Conservation (phyloP, 805 yeast species). For the Candida michaelii region DNA sequence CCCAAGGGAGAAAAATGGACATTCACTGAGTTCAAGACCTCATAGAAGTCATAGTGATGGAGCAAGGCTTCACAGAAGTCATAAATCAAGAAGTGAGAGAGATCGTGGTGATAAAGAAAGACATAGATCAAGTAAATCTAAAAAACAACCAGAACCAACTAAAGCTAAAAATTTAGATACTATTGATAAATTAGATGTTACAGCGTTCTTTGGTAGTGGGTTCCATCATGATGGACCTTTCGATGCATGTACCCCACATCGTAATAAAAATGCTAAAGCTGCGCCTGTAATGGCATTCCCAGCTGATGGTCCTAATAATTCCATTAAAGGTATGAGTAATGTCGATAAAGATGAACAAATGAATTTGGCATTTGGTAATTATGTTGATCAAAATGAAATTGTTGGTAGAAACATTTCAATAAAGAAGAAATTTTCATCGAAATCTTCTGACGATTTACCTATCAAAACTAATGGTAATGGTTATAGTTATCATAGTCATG, state of each 20-base stretch:
- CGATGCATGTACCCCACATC: constrained; percentile 96
- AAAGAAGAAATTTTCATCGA: constrained; percentile 13
- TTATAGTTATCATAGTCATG: constrained; percentile 6
- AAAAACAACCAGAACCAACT: constrained; percentile 42
- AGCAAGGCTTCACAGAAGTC: constrained; percentile 12
- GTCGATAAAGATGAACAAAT: constrained; percentile 51
- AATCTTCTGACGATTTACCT: constrained; percentile 14
- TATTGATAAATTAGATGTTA: constrained; percentile 92
- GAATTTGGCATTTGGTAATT: constrained; percentile 75
- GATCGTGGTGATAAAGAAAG: constrained; percentile 11
- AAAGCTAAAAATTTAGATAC: constrained; percentile 81
- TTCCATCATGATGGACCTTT: constrained; percentile 99
- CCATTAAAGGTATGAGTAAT: constrained; percentile 66
- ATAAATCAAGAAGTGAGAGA: constrained; percentile 15
- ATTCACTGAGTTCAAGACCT: constrained; percentile 12
- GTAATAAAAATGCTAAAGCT: constrained; percentile 70
- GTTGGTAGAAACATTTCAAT: constrained; percentile 25
- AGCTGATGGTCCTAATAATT: constrained; percentile 88
- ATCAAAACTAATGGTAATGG: constrained; percentile 20
- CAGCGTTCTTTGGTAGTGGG: constrained; percentile 89
- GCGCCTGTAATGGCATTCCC: constrained; percentile 98
- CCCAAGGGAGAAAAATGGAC: constrained; percentile 49
- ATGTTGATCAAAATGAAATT: constrained; percentile 46
- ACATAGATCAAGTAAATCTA: constrained; percentile 17
- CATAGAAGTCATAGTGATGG: constrained; percentile 17